A percentile compares a stretch with the other conserved stretches of the same genome.
Evolutionary conservation across 768 basidiomycete genomes (phyloP).

Genomic region (Suillus brevipes): DNA sequence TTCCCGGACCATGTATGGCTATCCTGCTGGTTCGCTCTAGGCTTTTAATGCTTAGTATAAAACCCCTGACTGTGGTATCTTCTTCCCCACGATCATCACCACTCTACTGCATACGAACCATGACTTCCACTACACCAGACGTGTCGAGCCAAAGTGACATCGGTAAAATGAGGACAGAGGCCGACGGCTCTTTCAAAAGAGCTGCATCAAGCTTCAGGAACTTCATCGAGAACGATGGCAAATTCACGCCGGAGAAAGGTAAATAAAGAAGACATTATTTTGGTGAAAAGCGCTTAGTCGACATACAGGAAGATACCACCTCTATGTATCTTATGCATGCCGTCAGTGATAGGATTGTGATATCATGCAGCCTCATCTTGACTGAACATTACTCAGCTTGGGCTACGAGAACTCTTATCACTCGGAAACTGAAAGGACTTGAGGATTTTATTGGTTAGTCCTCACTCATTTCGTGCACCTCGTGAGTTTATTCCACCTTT

Average conservation of each 20-base stretch:
- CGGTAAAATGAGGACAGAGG: slow-evolving; percentile 48
- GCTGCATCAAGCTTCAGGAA: slow-evolving; percentile 54
- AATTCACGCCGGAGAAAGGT: slow-evolving; percentile 80
- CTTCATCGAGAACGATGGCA: slow-evolving; percentile 52
- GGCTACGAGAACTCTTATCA: slow-evolving; percentile 90
- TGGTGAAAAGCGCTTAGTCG: background rate
- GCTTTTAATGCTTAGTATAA: slow-evolving; percentile 8
- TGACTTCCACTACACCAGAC: slow-evolving; percentile 34
- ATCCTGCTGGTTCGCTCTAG: background rate
- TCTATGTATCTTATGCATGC: slow-evolving; percentile 86
- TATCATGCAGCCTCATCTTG: background rate
- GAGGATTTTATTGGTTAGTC: slow-evolving; percentile 77
- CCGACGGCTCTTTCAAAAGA: slow-evolving; percentile 71
- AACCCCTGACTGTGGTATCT: slow-evolving; percentile 10
- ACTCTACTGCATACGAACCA: slow-evolving; percentile 16
- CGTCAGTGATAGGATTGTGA: slow-evolving; percentile 47
- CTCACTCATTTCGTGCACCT: background rate
- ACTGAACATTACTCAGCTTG: slow-evolving; percentile 55
- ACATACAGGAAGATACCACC: slow-evolving; percentile 77
- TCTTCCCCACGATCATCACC: slow-evolving; percentile 1
- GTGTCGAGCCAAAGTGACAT: slow-evolving; percentile 49
- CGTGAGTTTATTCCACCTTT: background rate
- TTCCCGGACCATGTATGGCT: slow-evolving; percentile 25
- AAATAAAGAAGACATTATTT: background rate
- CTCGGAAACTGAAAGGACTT: slow-evolving; percentile 89